phyloP scores from a whole-genome alignment of 2,329 filamentous ascomycete genomes.

The Fusarium caatingaense region DNA sequence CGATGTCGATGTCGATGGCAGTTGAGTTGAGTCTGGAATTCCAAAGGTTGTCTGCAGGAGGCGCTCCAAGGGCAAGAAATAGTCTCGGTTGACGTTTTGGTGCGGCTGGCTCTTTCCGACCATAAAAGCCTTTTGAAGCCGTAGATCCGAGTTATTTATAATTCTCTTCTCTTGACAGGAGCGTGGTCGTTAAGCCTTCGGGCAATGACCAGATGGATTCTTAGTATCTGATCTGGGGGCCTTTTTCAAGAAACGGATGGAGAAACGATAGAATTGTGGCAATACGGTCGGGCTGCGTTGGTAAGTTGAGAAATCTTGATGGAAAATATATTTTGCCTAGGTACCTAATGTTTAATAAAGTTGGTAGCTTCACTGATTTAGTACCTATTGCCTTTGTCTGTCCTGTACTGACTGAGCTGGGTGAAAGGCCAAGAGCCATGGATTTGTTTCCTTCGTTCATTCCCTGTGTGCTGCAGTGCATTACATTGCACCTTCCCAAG shows the following conservation, averaged over 20 bases:
- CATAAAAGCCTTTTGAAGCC: not conserved
- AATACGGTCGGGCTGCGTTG: too few species aligned
- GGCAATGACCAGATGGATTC: not conserved
- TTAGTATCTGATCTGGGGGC: not conserved
- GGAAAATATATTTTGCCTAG: too few species aligned
- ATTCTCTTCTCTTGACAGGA: conserved; percentile 8
- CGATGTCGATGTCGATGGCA: not conserved
- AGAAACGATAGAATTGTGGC: too few species aligned
- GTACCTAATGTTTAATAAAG: too few species aligned
- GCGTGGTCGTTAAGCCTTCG: not conserved
- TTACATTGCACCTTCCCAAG: not conserved
- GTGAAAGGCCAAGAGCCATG: not conserved
- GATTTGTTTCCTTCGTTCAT: not conserved
- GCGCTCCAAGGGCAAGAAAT: conserved; percentile 18
- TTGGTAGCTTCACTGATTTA: too few species aligned
- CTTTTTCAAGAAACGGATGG: too few species aligned
- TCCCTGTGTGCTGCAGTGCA: not conserved
- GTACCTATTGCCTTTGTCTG: too few species aligned
- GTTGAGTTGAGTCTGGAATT: conserved; percentile 36
- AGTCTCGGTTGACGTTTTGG: conserved; percentile 20
- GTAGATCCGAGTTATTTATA: not conserved
- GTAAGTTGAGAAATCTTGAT: too few species aligned
- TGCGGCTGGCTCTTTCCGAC: conserved; percentile 20
- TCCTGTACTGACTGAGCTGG: too few species aligned
- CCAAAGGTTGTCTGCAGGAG: conserved; percentile 32